Evolutionary conservation across 202 grass and related monocot genomes (phyloP).

Genomic region (Hordeum pubiflorum): DNA sequence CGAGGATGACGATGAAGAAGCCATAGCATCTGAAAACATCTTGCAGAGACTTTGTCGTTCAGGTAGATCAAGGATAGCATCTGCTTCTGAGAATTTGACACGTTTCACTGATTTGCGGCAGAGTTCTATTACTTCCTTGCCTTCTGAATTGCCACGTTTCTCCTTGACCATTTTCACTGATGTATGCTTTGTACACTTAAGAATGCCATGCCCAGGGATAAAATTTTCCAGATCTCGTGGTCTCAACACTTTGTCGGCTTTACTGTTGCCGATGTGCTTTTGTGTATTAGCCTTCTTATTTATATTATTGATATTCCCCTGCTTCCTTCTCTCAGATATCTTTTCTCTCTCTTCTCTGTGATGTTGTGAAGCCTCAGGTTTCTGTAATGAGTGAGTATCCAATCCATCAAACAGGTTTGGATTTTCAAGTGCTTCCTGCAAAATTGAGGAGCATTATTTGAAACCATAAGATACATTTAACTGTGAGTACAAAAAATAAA

Average conservation of each 20-base stretch:
- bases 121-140: slow-evolving; percentile 38
- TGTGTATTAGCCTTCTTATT: slow-evolving; percentile 21
- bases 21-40: slow-evolving; percentile 45
- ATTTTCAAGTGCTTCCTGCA: slow-evolving; percentile 21
- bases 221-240: slow-evolving; percentile 17
- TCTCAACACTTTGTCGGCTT: slow-evolving; percentile 20
- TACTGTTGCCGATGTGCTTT: slow-evolving; percentile 19
- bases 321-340: slow-evolving; percentile 20
- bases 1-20: slow-evolving; percentile 15
- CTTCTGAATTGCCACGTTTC: slow-evolving; percentile 21
- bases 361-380: slow-evolving; percentile 15
- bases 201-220: slow-evolving; percentile 41
- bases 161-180: slow-evolving; percentile 51
- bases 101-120: slow-evolving; percentile 35
- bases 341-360: slow-evolving; percentile 12
- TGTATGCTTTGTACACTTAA: slow-evolving; percentile 41
- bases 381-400: slow-evolving; percentile 21
- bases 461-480: neutral
- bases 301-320: slow-evolving; percentile 9
- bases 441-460: neutral
- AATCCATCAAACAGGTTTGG: slow-evolving; percentile 12
- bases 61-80: slow-evolving; percentile 30
- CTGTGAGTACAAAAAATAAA: neutral
- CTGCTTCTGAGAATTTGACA: slow-evolving; percentile 39
- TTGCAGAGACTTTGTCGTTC: slow-evolving; percentile 35